Conservation (phyloP, 352 stramenopile genomes). For the Pythium guiyangense region DNA sequence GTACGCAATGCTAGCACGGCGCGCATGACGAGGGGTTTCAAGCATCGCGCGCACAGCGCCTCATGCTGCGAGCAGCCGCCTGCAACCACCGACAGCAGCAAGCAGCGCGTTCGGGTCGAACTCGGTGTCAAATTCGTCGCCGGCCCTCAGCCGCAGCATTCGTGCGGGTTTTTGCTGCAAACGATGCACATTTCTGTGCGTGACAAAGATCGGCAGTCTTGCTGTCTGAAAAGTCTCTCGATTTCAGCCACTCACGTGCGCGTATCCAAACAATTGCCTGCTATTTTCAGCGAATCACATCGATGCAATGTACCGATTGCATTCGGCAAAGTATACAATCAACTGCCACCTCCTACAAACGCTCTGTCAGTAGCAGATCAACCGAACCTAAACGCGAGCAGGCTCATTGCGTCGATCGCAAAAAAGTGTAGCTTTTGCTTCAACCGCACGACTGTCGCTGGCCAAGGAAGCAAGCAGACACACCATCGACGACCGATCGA, state of each 20-base stretch:
- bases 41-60: too few species aligned
- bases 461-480: not conserved
- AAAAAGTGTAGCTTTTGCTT: conserved; percentile 1
- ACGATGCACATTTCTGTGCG: not conserved
- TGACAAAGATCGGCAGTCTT: not conserved
- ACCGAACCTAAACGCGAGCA: not conserved
- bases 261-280: too few species aligned
- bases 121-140: too few species aligned
- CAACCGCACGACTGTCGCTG: not conserved
- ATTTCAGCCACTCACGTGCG: not conserved
- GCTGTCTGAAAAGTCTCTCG: not conserved
- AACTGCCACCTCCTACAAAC: not conserved
- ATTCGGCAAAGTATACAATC: not conserved
- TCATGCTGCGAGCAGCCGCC: too few species aligned
- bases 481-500: not conserved
- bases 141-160: too few species aligned
- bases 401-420: not conserved
- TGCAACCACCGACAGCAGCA: too few species aligned
- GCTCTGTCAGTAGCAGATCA: not conserved
- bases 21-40: too few species aligned
- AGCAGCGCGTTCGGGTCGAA: too few species aligned
- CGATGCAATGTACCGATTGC: too few species aligned
- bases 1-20: too few species aligned
- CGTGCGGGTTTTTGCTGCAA: too few species aligned
- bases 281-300: not conserved